Evolutionary conservation across 371 early-diverging fungal species (phyloP), one percentile per base, ranked within the genome.

Genomic region (Saksenaea vasiformis): DNA sequence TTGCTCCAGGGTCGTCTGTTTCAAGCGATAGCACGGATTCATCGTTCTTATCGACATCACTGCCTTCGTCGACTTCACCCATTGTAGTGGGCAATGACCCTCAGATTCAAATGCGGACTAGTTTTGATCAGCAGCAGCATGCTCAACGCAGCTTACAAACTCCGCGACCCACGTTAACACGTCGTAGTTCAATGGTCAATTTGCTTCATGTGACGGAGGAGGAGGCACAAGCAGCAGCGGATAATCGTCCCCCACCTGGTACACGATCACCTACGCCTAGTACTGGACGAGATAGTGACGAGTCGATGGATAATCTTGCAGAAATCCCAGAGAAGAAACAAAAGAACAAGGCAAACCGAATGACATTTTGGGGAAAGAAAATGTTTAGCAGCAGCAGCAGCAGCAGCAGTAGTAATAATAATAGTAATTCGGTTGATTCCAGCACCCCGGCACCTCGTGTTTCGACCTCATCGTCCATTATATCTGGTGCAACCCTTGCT

Each of bases 321-420:
- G 64, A 60, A 26, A 61, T 13, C 2, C 51, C 66, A 9, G 79
- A 82, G 14, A 77, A 79, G 56, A 77, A 79, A 62, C 58, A 70
- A 0, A 66, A 78, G 34, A 77, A 77, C 37, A 82, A 79, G 57
- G 71, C 75, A 10, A 77, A 82, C 43, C 72, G 82, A 14, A 82
- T 82, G 79, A 82, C 82, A 0, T 77, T 82, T 53, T 82, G 79
- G 79, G 76, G 79, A 19, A 79, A 79, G 56, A 79, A 77, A 43
- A 77, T 82, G 79, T 69, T 77, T 53, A 71, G 70, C 47, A 75
- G 71, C 17, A 61, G 63, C 60, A n/a, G n/a, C 44, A 71, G 70
- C 47, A 75, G 71, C 17, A 64, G 36, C 14, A 63, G 58, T 34
- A 56, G 27, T 17, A 38, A 31, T 56, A 56, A 34, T n/a, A 15